Evolutionary conservation across 148 eudicot genomes (phyloP).

Genomic region (Amaranthus hypochondriacus): DNA sequence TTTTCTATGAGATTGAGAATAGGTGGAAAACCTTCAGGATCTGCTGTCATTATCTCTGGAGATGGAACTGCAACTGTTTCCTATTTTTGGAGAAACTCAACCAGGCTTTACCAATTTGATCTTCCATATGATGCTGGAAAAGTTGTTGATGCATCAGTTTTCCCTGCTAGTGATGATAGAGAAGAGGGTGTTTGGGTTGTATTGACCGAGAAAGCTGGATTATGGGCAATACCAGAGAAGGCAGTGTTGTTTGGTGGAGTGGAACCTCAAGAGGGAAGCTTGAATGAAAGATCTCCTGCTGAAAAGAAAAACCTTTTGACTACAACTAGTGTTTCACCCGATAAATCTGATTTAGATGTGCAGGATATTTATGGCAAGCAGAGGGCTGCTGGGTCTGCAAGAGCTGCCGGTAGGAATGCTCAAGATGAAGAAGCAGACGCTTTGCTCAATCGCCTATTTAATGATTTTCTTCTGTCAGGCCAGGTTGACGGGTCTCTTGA

Average conservation of each 20-base stretch:
- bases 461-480: conserved; percentile 70
- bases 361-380: conserved; percentile 49
- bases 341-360: conserved; percentile 54
- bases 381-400: conserved; percentile 44
- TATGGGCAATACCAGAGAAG: conserved; percentile 97
- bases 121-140: conserved; percentile 96
- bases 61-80: conserved; percentile 96
- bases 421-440: conserved; percentile 93
- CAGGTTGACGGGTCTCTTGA: conserved; percentile 60
- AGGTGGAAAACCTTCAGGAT: conserved; percentile 95
- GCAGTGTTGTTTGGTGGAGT: conserved; percentile 93
- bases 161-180: conserved; percentile 65
- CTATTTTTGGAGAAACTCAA: conserved; percentile 58
- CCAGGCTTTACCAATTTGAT: conserved; percentile 85
- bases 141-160: conserved; percentile 89
- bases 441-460: conserved; percentile 63
- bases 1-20: conserved; percentile 83
- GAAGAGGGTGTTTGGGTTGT: conserved; percentile 92
- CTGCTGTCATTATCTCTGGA: conserved; percentile 83
- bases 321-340: conserved; percentile 48
- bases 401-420: conserved; percentile 52
- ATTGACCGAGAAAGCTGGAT: conserved; percentile 93
- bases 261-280: conserved; percentile 94
- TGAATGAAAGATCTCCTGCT: conserved; percentile 69
- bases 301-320: conserved; percentile 44